Percentiles rank a stretch among this genome's conserved stretches.
Conservation (phyloP, 164 flowering plant genomes). For the Brasenia schreberi region DNA sequence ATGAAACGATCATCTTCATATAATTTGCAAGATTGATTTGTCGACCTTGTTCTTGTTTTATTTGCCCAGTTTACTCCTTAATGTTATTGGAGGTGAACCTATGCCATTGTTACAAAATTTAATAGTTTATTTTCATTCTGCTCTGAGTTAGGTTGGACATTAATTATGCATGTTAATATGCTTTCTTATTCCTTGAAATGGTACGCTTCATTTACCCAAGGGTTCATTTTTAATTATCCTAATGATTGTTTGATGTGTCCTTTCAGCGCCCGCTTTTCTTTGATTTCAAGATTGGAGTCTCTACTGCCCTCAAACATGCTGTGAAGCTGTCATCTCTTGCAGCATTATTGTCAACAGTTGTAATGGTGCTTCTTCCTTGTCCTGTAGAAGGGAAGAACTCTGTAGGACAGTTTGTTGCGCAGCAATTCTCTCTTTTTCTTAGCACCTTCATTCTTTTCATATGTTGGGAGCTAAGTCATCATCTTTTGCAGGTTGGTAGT, state of each 20-base stretch:
- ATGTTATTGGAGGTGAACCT: too few relatives aligned
- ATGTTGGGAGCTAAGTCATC: conserved; percentile 76
- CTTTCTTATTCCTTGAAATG: too few relatives aligned
- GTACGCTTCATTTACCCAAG: too few relatives aligned
- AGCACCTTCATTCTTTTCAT: conserved; percentile 47
- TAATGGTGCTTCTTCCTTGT: conserved; percentile 29
- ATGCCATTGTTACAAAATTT: too few relatives aligned
- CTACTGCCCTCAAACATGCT: conserved; percentile 39
- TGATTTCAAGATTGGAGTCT: conserved; percentile 84
- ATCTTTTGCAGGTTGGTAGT: conserved; percentile 63
- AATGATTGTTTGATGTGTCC: background rate
- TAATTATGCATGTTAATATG: too few relatives aligned
- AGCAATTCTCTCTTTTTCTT: conserved; percentile 35
- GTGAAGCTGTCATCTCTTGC: conserved; percentile 43
- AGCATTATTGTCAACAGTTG: conserved; percentile 30
- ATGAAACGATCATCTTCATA: too few relatives aligned
- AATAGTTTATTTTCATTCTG: too few relatives aligned
- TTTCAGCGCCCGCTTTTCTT: conserved; percentile 82
- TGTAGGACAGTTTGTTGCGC: conserved; percentile 24
- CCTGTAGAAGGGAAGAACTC: conserved; percentile 16
- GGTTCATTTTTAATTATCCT: background rate
- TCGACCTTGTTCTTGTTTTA: too few relatives aligned
- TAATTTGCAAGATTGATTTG: too few relatives aligned
- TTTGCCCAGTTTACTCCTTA: too few relatives aligned
- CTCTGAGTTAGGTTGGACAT: too few relatives aligned